Conservation (phyloP, 2,329 filamentous ascomycete genomes). For the Colletotrichum sublineola region DNA sequence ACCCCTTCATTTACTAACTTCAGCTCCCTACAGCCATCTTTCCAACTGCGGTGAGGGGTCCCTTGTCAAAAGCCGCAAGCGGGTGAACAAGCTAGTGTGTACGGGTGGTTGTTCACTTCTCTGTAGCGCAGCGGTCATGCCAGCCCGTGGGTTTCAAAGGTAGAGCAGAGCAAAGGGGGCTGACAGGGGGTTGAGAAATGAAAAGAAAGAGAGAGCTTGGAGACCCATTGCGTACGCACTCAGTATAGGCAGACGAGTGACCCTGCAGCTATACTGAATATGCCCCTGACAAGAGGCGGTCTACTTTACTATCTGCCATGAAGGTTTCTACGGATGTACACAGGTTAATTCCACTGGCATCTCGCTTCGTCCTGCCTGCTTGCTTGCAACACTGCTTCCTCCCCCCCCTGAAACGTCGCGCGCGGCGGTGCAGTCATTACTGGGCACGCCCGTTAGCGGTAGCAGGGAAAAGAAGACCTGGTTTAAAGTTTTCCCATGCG, state of each 20-base stretch:
- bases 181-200: background rate
- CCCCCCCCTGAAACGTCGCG: conserved; percentile 37
- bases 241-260: background rate
- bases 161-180: background rate
- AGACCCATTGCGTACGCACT: background rate
- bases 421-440: conserved; percentile 15
- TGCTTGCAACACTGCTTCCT: conserved; percentile 31
- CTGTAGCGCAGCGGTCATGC: background rate
- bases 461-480: conserved; percentile 22
- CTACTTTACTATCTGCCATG: background rate
- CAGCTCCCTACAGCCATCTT: background rate
- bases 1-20: background rate
- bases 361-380: conserved; percentile 16
- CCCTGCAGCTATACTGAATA: no score
- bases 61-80: conserved; percentile 19
- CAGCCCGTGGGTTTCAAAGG: conserved; percentile 22
- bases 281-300: background rate
- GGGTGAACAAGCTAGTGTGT: conserved; percentile 5
- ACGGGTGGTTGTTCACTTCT: background rate
- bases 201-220: background rate
- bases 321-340: background rate
- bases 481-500: conserved; percentile 29
- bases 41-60: background rate
- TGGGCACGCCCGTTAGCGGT: conserved; percentile 20
- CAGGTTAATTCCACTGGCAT: background rate